Conservation (phyloP, 2,329 filamentous ascomycete genomes). For the Drechslera avenae region DNA sequence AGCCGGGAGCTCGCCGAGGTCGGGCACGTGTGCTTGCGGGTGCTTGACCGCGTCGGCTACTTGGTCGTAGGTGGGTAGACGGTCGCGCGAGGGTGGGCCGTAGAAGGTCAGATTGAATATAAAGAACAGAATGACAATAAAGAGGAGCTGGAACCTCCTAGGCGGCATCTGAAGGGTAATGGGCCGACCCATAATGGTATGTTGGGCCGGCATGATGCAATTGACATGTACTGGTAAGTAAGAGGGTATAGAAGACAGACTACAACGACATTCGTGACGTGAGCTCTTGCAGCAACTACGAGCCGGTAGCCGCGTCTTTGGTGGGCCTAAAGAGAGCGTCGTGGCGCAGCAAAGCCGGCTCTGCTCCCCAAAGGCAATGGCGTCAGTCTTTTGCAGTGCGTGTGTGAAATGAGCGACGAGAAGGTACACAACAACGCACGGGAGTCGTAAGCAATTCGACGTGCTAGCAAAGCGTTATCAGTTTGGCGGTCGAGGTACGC, state of each 20-base stretch:
- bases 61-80: slow-evolving; percentile 46
- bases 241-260: slow-evolving; percentile 6
- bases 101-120: slow-evolving; percentile 45
- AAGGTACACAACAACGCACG: neutral
- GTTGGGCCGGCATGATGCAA: slow-evolving; percentile 42
- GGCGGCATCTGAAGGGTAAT: slow-evolving; percentile 48
- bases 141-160: slow-evolving; percentile 55
- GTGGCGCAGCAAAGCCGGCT: neutral
- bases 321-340: slow-evolving; percentile 2
- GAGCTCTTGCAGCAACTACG: slow-evolving; percentile 3
- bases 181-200: slow-evolving; percentile 40
- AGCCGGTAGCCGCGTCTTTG: slow-evolving; percentile 16
- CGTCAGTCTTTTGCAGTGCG: neutral
- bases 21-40: slow-evolving; percentile 38
- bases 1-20: slow-evolving; percentile 41
- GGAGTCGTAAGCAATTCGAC: slow-evolving; percentile 18
- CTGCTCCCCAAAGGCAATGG: neutral
- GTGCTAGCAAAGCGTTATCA: slow-evolving; percentile 4
- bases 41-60: slow-evolving; percentile 48
- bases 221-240: neutral
- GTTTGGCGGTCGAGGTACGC: slow-evolving; percentile 7
- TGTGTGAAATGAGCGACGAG: slow-evolving; percentile 11
- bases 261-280: slow-evolving; percentile 19
- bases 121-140: slow-evolving; percentile 42
- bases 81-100: slow-evolving; percentile 41